Conservation (phyloP, 2,329 filamentous ascomycete genomes). For the Claviceps africana region DNA sequence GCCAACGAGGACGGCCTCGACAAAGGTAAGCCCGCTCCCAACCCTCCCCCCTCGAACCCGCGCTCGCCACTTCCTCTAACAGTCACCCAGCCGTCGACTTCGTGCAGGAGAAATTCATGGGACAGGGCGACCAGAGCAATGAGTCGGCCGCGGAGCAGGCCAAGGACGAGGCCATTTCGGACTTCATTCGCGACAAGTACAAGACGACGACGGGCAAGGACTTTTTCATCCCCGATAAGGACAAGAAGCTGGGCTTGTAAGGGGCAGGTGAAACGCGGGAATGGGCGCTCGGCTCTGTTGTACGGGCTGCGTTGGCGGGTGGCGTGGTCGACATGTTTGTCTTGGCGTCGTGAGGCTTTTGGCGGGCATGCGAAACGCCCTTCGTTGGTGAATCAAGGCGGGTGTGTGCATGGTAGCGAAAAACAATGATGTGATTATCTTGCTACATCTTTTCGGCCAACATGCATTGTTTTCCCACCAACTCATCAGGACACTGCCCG, state of each 20-base stretch:
- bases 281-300: too few species aligned
- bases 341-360: too few species aligned
- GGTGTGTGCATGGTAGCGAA: too few species aligned
- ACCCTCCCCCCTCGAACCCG: background rate
- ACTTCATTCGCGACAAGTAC: constrained; percentile 58
- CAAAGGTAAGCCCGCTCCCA: constrained; percentile 42
- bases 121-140: constrained; percentile 56
- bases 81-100: constrained; percentile 51
- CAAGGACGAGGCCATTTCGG: constrained; percentile 67
- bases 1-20: constrained; percentile 74
- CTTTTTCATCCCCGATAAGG: constrained; percentile 57
- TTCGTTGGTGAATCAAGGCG: too few species aligned
- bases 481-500: too few species aligned
- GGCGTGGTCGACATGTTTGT: too few species aligned
- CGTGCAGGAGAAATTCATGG: constrained; percentile 62
- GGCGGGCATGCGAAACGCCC: too few species aligned
- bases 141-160: constrained; percentile 64
- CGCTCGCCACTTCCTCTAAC: background rate
- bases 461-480: too few species aligned
- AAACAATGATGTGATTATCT: too few species aligned
- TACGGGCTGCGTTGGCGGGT: too few species aligned
- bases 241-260: constrained; percentile 22
- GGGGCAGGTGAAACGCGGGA: too few species aligned
- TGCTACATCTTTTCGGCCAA: too few species aligned
- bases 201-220: constrained; percentile 55